Evolutionary conservation across 2,329 filamentous ascomycete genomes (phyloP).

Genomic region (Aureobasidium sp.): DNA sequence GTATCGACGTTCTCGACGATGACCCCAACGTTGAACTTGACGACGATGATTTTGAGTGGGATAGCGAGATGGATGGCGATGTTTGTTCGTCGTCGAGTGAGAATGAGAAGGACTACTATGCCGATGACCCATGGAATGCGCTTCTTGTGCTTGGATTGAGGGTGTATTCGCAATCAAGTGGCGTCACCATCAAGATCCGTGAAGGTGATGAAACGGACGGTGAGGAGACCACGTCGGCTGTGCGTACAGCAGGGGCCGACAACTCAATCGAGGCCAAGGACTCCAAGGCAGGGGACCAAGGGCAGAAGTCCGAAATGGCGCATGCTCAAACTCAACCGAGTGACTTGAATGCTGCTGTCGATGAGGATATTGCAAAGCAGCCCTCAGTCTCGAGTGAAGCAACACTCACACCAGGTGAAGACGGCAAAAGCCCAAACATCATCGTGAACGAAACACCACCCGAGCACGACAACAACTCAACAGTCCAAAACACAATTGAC

Average conservation of each 20-base stretch:
- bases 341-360: background rate
- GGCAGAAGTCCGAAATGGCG: background rate
- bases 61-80: slow-evolving; percentile 20
- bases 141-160: slow-evolving; percentile 49
- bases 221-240: background rate
- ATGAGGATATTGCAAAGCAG: background rate
- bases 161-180: slow-evolving; percentile 45
- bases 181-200: slow-evolving; percentile 43
- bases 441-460: background rate
- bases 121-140: slow-evolving; percentile 50
- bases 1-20: background rate
- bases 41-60: slow-evolving; percentile 26
- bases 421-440: background rate
- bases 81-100: slow-evolving; percentile 6
- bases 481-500: background rate
- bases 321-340: background rate
- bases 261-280: background rate
- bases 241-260: background rate
- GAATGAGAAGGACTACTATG: slow-evolving; percentile 30
- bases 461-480: background rate
- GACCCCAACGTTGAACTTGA: slow-evolving; percentile 17
- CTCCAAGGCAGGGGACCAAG: background rate
- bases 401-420: background rate
- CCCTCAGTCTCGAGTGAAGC: background rate
- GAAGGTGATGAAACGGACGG: background rate